Base-by-base conservation (phyloP, 169 alveolate species). In the Babesia bovis region DNA sequence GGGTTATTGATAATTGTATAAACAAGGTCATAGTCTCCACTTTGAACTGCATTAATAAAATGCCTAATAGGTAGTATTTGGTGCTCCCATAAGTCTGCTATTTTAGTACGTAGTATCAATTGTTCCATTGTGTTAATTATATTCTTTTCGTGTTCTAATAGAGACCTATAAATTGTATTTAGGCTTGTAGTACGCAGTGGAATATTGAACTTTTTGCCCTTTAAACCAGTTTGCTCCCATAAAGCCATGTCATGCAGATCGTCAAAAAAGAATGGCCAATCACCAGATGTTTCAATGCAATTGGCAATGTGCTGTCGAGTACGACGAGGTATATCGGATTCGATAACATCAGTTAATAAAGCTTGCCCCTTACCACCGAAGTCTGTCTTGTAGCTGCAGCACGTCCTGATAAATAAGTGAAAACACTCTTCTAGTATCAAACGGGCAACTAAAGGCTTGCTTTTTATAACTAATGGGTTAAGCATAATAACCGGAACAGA, bases 201-300 rank as follows among this genome's bases (percentile, higher is more conserved):
- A 12, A 44, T 10, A 19, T 7, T 45, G 21, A 9, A 5, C 21
- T 1, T 26, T n/a, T 35, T 3, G 25, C 28, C 30, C 30, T 41
- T n/a, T 2, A 63, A n/a, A 2, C 21, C 60, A 4, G 32, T 2
- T 12, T 47, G 58, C 73, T 63, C 73, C 6, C 28, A 15, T 7
- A 36, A 19, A 6, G 73, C 73, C 73, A 63, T 63, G 60, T 63
- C 13, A 26, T 38, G 30, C 38, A 68, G 33, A 41, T 81, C 74
- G 69, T 70, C 83, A 45, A 70, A 72, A 63, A 60, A 47, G 47
- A 81, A 81, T 21, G 84, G 84, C 81, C 83, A 81, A 23, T 56
- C 55, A 7, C 57, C 69, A 1, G 79, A 15, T 5, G 38, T 28
- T 25, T 77, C 85, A 1, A 66, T 71, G 57, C 78, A 63, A 59